These are phyloP conservation scores for Solanum paucissectum DNA, from an alignment of 257 asterid species.

Conservation along the genomic window DNA sequence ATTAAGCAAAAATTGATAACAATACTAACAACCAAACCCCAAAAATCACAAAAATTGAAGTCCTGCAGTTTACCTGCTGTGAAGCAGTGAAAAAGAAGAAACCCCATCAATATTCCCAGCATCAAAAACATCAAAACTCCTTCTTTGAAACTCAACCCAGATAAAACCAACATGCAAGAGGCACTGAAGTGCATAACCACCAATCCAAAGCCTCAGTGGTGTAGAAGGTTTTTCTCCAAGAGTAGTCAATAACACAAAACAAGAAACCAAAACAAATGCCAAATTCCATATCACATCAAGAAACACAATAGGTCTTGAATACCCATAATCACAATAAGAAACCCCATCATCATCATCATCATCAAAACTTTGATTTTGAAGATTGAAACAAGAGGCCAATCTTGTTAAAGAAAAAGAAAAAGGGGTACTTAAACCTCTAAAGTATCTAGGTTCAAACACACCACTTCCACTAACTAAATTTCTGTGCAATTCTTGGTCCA, in stretches of 20 bases:
- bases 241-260: slow-evolving; percentile 45
- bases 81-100: slow-evolving; percentile 30
- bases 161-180: slow-evolving; percentile 65
- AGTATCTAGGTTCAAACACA: neutral
- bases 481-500: neutral
- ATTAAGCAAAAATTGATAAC: neutral
- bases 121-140: slow-evolving; percentile 18
- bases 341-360: slow-evolving; percentile 2
- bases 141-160: slow-evolving; percentile 47
- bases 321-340: slow-evolving; percentile 23
- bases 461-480: neutral
- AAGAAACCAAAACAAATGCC: slow-evolving; percentile 57
- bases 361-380: slow-evolving; percentile 20
- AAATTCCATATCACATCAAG: slow-evolving; percentile 81
- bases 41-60: neutral
- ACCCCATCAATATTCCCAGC: slow-evolving; percentile 17
- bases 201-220: slow-evolving; percentile 72
- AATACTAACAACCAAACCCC: neutral
- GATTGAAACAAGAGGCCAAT: slow-evolving; percentile 11
- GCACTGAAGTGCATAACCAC: slow-evolving; percentile 77
- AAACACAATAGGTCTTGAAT: slow-evolving; percentile 59
- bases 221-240: slow-evolving; percentile 53
- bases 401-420: slow-evolving; percentile 20
- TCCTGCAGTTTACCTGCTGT: slow-evolving; percentile 24
- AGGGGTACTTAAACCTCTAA: slow-evolving; percentile 8